These are phyloP conservation scores for Pyrrhoderma noxium DNA, from an alignment of 1,284 basidiomycete species.

Conservation along the genomic window DNA sequence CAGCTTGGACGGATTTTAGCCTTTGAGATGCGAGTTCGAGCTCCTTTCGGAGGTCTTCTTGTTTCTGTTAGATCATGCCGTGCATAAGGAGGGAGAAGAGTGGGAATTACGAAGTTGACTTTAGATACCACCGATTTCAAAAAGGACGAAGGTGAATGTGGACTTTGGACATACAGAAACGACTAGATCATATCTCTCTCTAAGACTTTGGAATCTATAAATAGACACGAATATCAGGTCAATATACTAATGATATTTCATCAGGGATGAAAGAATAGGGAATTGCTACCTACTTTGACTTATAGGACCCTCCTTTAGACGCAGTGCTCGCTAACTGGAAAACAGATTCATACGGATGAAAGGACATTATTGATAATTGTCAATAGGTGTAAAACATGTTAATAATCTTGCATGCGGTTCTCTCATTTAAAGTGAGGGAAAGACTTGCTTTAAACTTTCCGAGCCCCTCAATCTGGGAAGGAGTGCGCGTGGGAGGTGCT, in stretches of 20 bases:
- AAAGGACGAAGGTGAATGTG: too few relatives aligned
- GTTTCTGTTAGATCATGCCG: slow-evolving; percentile 11
- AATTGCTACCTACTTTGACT: slow-evolving; percentile 13
- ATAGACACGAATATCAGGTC: neutral
- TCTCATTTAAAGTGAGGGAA: neutral
- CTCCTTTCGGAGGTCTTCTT: slow-evolving; percentile 11
- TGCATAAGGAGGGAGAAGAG: too few relatives aligned
- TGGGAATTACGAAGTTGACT: too few relatives aligned
- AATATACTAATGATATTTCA: neutral
- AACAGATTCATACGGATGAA: neutral
- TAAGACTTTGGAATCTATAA: slow-evolving; percentile 8
- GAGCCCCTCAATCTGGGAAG: slow-evolving; percentile 11
- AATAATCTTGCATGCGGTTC: too few relatives aligned
- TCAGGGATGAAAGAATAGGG: too few relatives aligned
- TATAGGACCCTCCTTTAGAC: slow-evolving; percentile 8
- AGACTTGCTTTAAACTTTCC: slow-evolving; percentile 14
- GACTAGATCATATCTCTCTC: slow-evolving; percentile 14
- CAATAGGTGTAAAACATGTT: too few relatives aligned
- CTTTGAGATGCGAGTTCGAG: slow-evolving; percentile 10
- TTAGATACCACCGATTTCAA: too few relatives aligned
- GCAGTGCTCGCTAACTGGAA: slow-evolving; percentile 1
- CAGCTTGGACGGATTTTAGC: slow-evolving; percentile 15
- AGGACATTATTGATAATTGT: too few relatives aligned
- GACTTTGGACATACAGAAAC: slow-evolving; percentile 4
- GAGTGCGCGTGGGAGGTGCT: slow-evolving; percentile 1